Base-by-base conservation (phyloP, 805 yeast genomes). In the Maudiozyma serrabonitensis region DNA sequence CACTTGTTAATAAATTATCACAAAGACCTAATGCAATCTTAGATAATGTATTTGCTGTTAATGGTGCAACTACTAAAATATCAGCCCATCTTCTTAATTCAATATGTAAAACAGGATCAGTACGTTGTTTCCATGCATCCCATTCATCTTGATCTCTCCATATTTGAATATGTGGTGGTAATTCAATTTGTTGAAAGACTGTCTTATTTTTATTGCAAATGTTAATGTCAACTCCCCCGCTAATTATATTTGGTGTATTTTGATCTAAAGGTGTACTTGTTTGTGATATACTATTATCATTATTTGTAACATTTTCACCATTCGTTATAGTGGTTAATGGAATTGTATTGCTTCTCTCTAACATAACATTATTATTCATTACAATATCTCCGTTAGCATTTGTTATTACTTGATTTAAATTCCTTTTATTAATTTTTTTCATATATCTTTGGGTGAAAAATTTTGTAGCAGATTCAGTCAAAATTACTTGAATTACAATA, bases 61-160 rank as follows among this genome's bases (percentile, higher is more conserved):
- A 72, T 21, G 99, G 99, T 18, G 96, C 95, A 42, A 91, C 85
- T 21, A 91, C 76, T 45, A 91, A 74, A 41, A 91, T 81, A 67
- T 90, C 96, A 1, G 98, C 97, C 98, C 98, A 90, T 55, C 95
- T 80, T 51, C 97, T 80, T 53, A 91, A 73, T 69, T 91, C 98
- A 56, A 91, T 90, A 69, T 91, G 98, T 56, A 91, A 72, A 23
- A 91, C 95, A 1, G 98, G 97, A 66, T 91, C 97, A 45, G 81
- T 73, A 52, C 95, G 75, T 40, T 72, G 66, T 56, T 81, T 80
- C 84, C 96, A 90, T 21, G 82, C 79, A 21, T 70, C 70, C 98
- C 98, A 91, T 68, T 91, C 98, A 64, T 91, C 98, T 51, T 79
- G 77, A 63, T 91, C 97, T 60, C 91, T 76, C 98, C 98, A 91